Evolutionary conservation across 805 yeast genomes (phyloP).

Genomic region (Brettanomyces bruxellensis): DNA sequence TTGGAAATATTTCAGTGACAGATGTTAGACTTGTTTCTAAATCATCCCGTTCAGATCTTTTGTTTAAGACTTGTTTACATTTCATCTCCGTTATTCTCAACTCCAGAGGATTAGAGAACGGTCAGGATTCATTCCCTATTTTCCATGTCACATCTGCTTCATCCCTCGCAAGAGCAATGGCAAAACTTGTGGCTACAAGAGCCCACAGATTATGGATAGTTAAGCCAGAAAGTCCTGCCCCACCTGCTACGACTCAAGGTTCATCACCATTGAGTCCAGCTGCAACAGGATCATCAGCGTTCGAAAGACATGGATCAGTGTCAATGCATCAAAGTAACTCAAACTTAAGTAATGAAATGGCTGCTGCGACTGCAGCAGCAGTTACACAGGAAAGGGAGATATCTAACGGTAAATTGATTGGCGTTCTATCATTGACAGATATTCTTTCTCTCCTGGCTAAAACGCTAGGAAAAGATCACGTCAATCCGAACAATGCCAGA

Average conservation of each 20-base stretch:
- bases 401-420: slow-evolving; percentile 75
- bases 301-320: slow-evolving; percentile 3
- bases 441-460: slow-evolving; percentile 74
- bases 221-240: slow-evolving; percentile 33
- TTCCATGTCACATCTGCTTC: slow-evolving; percentile 81
- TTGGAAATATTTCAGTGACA: slow-evolving; percentile 91
- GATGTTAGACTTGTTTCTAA: slow-evolving; percentile 86
- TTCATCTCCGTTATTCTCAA: slow-evolving; percentile 80
- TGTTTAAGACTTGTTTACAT: slow-evolving; percentile 77
- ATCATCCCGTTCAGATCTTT: slow-evolving; percentile 75
- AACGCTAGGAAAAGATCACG: slow-evolving; percentile 52
- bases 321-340: slow-evolving; percentile 2
- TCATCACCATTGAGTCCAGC: slow-evolving; percentile 1
- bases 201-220: slow-evolving; percentile 87
- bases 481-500: slow-evolving; percentile 84
- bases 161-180: slow-evolving; percentile 80
- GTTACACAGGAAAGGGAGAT: slow-evolving; percentile 18
- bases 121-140: slow-evolving; percentile 94
- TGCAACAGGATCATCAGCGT: slow-evolving; percentile 2
- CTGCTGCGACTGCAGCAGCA: slow-evolving; percentile 3
- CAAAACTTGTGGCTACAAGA: slow-evolving; percentile 90
- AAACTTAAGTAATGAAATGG: slow-evolving; percentile 1
- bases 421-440: slow-evolving; percentile 90
- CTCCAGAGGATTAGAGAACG: slow-evolving; percentile 85
- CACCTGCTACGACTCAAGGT: slow-evolving; percentile 5